These are phyloP conservation scores for Pythium vanterpoolii DNA, from an alignment of 352 stramenopile species.

Conservation along the genomic window DNA sequence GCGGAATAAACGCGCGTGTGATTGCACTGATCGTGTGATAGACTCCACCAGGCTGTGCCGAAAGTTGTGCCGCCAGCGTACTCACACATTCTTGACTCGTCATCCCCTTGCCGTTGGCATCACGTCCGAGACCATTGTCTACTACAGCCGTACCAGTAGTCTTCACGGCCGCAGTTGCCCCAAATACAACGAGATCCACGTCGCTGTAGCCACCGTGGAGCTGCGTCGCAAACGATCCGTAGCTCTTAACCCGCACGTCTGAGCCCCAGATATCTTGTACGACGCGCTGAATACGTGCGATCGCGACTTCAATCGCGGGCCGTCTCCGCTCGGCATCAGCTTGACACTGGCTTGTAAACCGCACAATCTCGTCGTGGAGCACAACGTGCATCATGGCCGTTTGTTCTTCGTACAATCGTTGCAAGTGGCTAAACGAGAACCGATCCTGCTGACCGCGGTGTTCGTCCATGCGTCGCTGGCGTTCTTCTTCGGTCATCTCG, in stretches of 20 bases:
- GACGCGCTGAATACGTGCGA: slow-evolving; percentile 40
- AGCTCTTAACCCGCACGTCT: slow-evolving; percentile 50
- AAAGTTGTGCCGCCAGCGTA: slow-evolving; percentile 27
- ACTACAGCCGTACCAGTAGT: too few species aligned
- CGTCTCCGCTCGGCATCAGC: slow-evolving; percentile 32
- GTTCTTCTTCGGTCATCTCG: slow-evolving; percentile 69
- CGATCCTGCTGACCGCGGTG: slow-evolving; percentile 26
- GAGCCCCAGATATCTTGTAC: slow-evolving; percentile 51
- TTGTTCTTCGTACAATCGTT: slow-evolving; percentile 80
- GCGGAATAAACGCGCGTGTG: slow-evolving; percentile 63
- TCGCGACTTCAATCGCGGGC: slow-evolving; percentile 47
- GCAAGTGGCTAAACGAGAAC: slow-evolving; percentile 63
- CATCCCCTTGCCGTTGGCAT: background rate
- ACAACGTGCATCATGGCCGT: slow-evolving; percentile 73
- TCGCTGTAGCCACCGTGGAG: slow-evolving; percentile 65
- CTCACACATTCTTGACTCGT: slow-evolving; percentile 52
- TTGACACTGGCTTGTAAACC: slow-evolving; percentile 50
- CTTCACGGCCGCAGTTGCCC: slow-evolving; percentile 25
- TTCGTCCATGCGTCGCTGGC: slow-evolving; percentile 65
- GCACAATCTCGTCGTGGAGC: slow-evolving; percentile 73
- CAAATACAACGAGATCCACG: slow-evolving; percentile 81
- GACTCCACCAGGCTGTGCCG: background rate
- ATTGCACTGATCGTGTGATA: slow-evolving; percentile 62
- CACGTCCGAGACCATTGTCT: too few species aligned
- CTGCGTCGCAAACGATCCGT: slow-evolving; percentile 73